Percentiles rank a stretch among this genome's conserved stretches.
Conservation (phyloP, 2,329 filamentous ascomycete species). For the Elsinoe ampelina region DNA sequence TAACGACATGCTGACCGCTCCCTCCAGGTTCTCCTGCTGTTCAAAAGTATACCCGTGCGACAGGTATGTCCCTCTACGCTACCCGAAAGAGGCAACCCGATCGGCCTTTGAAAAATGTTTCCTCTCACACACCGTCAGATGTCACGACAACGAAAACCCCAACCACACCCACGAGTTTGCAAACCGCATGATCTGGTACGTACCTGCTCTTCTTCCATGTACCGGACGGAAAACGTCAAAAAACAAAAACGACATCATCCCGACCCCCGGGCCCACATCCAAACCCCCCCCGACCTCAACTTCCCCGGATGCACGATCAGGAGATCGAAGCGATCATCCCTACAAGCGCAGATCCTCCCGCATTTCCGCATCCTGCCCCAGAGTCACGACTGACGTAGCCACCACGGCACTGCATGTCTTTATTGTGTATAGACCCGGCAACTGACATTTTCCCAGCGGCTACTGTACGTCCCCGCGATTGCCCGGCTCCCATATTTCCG, state of each 20-base stretch:
- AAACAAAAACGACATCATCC: neutral
- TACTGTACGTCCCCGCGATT: conserved; percentile 13
- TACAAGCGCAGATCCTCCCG: neutral
- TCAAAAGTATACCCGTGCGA: conserved; percentile 49
- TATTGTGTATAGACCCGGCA: no score
- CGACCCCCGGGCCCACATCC: neutral
- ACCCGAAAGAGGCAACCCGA: neutral
- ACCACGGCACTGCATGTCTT: no score
- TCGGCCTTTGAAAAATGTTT: conserved; percentile 2
- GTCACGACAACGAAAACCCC: conserved; percentile 57
- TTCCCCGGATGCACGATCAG: no score
- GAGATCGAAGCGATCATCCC: neutral
- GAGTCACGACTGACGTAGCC: no score
- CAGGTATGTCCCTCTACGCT: conserved; percentile 32
- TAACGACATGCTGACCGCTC: conserved; percentile 10
- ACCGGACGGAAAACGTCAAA: no score
- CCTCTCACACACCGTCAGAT: conserved; percentile 35
- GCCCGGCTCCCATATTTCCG: neutral
- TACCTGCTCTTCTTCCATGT: conserved; percentile 10
- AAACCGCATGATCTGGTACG: conserved; percentile 67
- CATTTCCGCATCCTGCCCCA: neutral
- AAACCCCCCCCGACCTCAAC: no score
- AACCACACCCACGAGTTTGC: conserved; percentile 74
- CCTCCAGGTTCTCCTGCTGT: conserved; percentile 46
- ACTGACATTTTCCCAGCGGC: conserved; percentile 14